phyloP scores from a whole-genome alignment of 371 early-diverging fungal genomes.

The Blakeslea trispora region DNA sequence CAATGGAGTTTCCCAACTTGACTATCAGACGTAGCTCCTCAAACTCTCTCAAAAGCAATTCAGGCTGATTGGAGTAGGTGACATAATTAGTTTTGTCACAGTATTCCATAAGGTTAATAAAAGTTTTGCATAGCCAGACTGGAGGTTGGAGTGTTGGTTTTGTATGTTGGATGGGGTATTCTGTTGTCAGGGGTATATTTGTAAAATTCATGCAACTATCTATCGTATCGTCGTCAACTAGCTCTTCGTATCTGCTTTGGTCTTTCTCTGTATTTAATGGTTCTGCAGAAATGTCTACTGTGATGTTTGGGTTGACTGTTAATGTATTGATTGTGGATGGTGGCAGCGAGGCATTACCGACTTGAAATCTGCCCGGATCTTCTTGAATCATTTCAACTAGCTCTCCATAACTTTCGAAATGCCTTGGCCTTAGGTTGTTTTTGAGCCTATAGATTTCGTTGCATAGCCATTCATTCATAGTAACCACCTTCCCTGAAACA shows the following conservation, averaged over 20 bases:
- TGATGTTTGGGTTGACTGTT: background rate
- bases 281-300: background rate
- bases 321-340: background rate
- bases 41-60: slow-evolving; percentile 20
- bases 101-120: slow-evolving; percentile 14
- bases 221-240: slow-evolving; percentile 1
- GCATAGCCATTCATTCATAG: slow-evolving; percentile 37
- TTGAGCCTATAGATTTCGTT: slow-evolving; percentile 34
- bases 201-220: slow-evolving; percentile 8
- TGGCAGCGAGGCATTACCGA: background rate
- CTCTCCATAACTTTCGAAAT: slow-evolving; percentile 32
- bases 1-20: slow-evolving; percentile 5
- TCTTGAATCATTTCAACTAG: slow-evolving; percentile 32
- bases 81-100: slow-evolving; percentile 1
- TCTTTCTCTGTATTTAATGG: background rate
- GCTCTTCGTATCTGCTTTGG: background rate
- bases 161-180: background rate
- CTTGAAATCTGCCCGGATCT: slow-evolving; percentile 27
- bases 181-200: slow-evolving; percentile 12
- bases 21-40: slow-evolving; percentile 20
- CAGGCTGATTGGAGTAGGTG: slow-evolving; percentile 6
- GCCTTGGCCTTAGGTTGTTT: slow-evolving; percentile 33
- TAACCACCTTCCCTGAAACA: slow-evolving; percentile 15
- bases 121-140: slow-evolving; percentile 11
- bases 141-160: slow-evolving; percentile 3